Percentiles rank a stretch among this genome's conserved stretches.
Evolutionary conservation across 2,329 filamentous ascomycete genomes (phyloP).

Genomic region (Aspergillus sojae): DNA sequence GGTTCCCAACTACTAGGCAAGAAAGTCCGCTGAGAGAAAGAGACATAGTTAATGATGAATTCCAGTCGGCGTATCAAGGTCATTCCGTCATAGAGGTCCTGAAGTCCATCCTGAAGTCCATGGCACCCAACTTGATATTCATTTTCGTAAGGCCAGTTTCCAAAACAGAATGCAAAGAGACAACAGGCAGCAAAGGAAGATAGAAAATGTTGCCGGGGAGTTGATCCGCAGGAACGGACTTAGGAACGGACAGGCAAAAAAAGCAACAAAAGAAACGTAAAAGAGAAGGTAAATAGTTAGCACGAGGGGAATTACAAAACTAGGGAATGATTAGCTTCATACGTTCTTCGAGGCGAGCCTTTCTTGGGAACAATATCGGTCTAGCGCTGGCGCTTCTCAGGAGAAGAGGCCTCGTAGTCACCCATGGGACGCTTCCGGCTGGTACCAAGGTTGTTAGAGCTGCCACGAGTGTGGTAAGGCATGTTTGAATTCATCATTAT

Average conservation of each 20-base stretch:
- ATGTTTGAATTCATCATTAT: neutral
- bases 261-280: neutral
- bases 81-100: neutral
- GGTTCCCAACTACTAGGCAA: neutral
- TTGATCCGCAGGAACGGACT: neutral
- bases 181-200: neutral
- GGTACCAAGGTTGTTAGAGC: neutral
- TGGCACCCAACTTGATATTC: neutral
- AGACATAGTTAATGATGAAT: neutral
- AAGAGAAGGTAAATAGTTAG: neutral
- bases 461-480: neutral
- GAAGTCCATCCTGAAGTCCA: neutral
- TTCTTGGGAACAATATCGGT: neutral
- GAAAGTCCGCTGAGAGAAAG: neutral
- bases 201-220: neutral
- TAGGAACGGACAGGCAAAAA: neutral
- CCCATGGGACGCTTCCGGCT: neutral
- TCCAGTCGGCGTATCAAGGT: neutral
- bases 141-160: neutral
- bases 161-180: neutral
- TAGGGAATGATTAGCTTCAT: neutral
- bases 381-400: neutral
- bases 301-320: neutral
- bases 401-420: neutral
- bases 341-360: neutral